phyloP scores from a whole-genome alignment of 805 yeast genomes.

The Candida xiaguanensis region DNA sequence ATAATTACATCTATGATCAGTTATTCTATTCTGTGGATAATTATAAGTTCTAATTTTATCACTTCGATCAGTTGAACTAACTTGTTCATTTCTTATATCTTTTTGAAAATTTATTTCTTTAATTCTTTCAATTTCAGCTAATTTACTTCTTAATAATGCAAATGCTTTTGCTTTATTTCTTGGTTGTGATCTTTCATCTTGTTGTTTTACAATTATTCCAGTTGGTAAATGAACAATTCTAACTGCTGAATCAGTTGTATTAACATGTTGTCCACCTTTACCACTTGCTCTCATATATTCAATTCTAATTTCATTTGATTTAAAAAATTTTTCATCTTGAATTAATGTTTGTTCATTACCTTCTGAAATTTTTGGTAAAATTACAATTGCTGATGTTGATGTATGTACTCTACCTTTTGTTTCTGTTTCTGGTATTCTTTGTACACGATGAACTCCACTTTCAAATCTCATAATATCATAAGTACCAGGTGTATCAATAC shows the following conservation, averaged over 20 bases:
- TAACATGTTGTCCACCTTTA: conserved; percentile 97
- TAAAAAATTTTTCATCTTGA: conserved; percentile 65
- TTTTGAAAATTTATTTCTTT: conserved; percentile 64
- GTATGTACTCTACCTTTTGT: conserved; percentile 93
- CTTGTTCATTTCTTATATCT: conserved; percentile 73
- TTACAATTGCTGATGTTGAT: conserved; percentile 93
- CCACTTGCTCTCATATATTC: conserved; percentile 99
- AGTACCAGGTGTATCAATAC: conserved; percentile 71
- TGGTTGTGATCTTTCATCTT: conserved; percentile 94
- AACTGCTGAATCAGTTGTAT: conserved; percentile 96
- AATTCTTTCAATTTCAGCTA: conserved; percentile 75
- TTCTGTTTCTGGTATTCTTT: conserved; percentile 90
- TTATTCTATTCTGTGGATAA: conserved; percentile 85
- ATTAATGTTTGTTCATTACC: conserved; percentile 45
- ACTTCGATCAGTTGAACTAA: conserved; percentile 81
- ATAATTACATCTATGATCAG: conserved; percentile 88
- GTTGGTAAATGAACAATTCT: conserved; percentile 89
- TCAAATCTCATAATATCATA: conserved; percentile 74
- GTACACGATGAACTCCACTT: conserved; percentile 96
- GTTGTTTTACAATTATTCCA: conserved; percentile 84
- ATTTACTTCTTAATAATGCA: conserved; percentile 70
- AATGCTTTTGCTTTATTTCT: conserved; percentile 91
- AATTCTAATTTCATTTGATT: conserved; percentile 82
- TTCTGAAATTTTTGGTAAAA: conserved; percentile 74
- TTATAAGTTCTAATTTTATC: conserved; percentile 94